Conservation (phyloP, 2,329 filamentous ascomycete species). For the Claviceps paspali region DNA sequence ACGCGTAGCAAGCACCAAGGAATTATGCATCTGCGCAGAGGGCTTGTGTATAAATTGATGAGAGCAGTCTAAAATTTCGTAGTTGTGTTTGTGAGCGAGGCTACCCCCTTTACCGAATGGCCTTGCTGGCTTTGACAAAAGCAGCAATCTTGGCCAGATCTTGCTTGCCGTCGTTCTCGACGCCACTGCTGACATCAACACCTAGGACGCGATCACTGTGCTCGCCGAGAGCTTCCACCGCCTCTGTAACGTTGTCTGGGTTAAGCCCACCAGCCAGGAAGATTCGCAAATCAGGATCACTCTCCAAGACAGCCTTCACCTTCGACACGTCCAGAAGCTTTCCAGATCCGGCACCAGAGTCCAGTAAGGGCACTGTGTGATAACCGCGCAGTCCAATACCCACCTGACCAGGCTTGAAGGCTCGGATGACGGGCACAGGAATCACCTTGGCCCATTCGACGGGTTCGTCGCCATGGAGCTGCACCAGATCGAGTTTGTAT, state of each 20-base stretch:
- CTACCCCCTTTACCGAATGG: constrained; percentile 26
- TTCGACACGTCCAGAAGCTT: constrained; percentile 56
- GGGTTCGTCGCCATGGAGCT: constrained; percentile 84
- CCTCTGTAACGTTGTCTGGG: constrained; percentile 59
- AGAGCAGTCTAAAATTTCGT: no score
- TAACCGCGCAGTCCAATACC: constrained; percentile 62
- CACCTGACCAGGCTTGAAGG: constrained; percentile 64
- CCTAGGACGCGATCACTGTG: constrained; percentile 52
- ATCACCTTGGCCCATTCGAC: constrained; percentile 83
- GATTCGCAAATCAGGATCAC: constrained; percentile 56
- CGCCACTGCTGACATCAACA: constrained; percentile 88
- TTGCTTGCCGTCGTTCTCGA: constrained; percentile 73
- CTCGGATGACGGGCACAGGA: constrained; percentile 78
- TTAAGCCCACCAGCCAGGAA: constrained; percentile 76
- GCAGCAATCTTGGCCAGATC: constrained; percentile 63
- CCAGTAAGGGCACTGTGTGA: constrained; percentile 70
- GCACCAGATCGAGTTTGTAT: constrained; percentile 72
- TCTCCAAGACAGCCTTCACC: constrained; percentile 50
- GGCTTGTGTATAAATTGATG: no score
- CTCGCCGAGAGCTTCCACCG: constrained; percentile 47
- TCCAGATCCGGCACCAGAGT: constrained; percentile 76
- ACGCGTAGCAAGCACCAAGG: background rate
- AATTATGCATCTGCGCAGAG: background rate
- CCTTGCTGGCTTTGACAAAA: constrained; percentile 66
- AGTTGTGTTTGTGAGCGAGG: background rate